A percentile compares a stretch with the other conserved stretches of the same genome.
Evolutionary conservation across 2,329 filamentous ascomycete species (phyloP).

Genomic region (Magnaporthiopsis rhizophila): DNA sequence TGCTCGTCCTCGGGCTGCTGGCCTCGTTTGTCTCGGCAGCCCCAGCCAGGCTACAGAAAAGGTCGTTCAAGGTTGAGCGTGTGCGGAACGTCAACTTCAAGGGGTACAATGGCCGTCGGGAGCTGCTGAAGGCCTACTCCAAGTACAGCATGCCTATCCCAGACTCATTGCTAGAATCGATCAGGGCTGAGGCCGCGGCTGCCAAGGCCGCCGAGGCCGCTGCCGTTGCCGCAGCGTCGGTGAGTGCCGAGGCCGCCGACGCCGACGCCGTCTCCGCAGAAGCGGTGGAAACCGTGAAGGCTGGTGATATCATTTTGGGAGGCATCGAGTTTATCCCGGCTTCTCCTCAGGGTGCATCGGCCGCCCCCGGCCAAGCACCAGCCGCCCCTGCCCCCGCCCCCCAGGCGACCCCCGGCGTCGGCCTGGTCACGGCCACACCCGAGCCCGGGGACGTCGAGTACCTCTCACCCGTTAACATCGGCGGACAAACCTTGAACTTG

Average conservation of each 20-base stretch:
- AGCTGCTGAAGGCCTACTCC: constrained; percentile 57
- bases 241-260: constrained; percentile 9
- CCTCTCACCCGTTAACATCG: constrained; percentile 60
- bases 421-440: constrained; percentile 56
- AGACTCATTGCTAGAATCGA: constrained; percentile 30
- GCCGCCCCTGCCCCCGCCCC: too few relatives aligned
- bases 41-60: constrained; percentile 35
- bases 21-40: constrained; percentile 38
- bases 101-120: constrained; percentile 46
- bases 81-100: constrained; percentile 46
- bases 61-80: constrained; percentile 55
- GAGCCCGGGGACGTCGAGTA: constrained; percentile 62
- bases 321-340: neutral
- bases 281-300: neutral
- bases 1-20: constrained; percentile 38
- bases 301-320: neutral
- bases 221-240: too few relatives aligned
- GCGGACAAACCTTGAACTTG: constrained; percentile 59
- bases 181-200: constrained; percentile 17
- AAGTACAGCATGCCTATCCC: constrained; percentile 56
- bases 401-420: constrained; percentile 27
- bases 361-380: too few relatives aligned
- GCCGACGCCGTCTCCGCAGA: neutral
- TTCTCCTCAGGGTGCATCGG: too few relatives aligned
- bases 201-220: constrained; percentile 9